Base-by-base conservation (phyloP, 2,329 filamentous ascomycete genomes). In the Cytospora chrysosperma region DNA sequence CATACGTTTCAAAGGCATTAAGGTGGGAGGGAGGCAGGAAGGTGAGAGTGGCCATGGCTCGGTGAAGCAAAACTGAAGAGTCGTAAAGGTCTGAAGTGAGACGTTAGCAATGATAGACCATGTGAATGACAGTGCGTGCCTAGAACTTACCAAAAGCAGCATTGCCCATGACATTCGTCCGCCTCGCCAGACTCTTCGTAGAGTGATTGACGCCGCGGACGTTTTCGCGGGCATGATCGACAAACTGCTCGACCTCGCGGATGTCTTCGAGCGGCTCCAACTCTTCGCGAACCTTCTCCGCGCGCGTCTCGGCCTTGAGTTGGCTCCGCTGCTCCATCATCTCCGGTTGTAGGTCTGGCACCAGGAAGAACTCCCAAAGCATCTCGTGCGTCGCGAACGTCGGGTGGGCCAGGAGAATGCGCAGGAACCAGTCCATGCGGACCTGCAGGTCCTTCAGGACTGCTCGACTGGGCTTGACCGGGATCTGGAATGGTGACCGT, bases 321-420 rank as follows among this genome's bases (percentile, higher is more conserved):
- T 88, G 87, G 67, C 91, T 96, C 56, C 95, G 87, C 74, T 96
- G 89, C 59, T 91, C 89, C 83, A 98, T 94, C 85, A 93, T 92
- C 24, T 92, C 88, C 0, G 91, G 85, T 73, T 97, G 92, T 56
- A 99, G 86, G 69, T 99, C 95, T 1, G 95, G 95, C 15, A 99
- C 93, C 0, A 99, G 83, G 76, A 99, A 97, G 77, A 99, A 99
- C 71, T 99, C 95, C 96, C 95, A 99, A 2, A 99, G 83, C 84
- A 98, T 92, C 78, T 99, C 95, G 72, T 99, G 96, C 0, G 92
- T 97, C 0, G 92, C 86, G 73, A 99, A 97, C 0, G 95, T 98
- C 4, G 94, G 90, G 72, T 99, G 95, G 10, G 86, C 83, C 28
- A 99, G 82, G 67, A 99, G 83, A 21, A 93, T 92, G 68, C 91